Evolutionary conservation across 768 basidiomycete species (phyloP), one percentile per base, ranked within the genome.

Genomic region (Gyrodon lividus): DNA sequence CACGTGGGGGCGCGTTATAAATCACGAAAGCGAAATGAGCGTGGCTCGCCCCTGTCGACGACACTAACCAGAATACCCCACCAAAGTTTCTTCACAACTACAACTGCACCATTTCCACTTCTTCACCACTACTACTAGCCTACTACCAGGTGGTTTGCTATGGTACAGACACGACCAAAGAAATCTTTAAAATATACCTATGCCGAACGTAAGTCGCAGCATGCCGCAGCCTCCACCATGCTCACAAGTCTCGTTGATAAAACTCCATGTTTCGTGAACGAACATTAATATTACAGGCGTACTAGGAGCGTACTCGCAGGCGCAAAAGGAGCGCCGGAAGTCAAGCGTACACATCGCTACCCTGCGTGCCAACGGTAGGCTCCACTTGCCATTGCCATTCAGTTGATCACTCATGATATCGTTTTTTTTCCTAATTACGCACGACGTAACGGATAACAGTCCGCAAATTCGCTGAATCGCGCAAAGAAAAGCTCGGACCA

Each of bases 401-500:
- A 23, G 7, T 8, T 9, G n/a, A 42, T 16, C 10, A 14, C 13
- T 30, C 48, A 24, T 22, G 14, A 10, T 26, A 19, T 14, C 31
- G 31, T 31, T 31, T 12, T 47, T 5, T 22, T 4, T 39, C 14
- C 10, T 37, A 13, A 14, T 16, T 45, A 24, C n/a, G n/a, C 16
- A 24, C 23, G 38, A 37, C 19, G 10, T n/a, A 33, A 35, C 26
- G 20, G 22, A 14, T 48, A 45, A 22, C 42, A 79, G 79, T 80
- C 19, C 75, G 72, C 53, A 79, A 73, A 59, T 75, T 65, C 44
- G 79, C 78, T 10, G 58, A 72, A 40, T 67, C 64, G 24, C 71
- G 69, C 39, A 70, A 74, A 49, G 77, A 78, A 42, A 74, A 69
- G 42, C 67, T 80, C 9, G 78, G 79, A 4, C 76, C 76, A 6